A percentile compares a stretch with the other conserved stretches of the same genome.
Conservation (phyloP, 2,329 filamentous ascomycete species). For the Bipolaris zeicola region DNA sequence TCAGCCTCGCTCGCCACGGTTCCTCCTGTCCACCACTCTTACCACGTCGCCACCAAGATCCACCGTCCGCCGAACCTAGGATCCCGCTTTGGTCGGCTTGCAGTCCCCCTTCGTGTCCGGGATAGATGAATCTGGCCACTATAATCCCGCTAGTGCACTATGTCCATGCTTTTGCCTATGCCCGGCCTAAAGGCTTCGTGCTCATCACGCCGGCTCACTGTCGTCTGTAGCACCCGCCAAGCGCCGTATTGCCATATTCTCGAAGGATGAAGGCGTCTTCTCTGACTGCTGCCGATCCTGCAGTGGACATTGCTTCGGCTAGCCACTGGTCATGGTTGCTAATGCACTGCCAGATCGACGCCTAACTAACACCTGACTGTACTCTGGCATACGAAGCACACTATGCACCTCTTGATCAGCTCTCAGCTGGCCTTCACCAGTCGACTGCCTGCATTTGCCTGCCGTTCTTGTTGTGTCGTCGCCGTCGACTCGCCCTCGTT, state of each 20-base stretch:
- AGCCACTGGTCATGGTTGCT: conserved; percentile 22
- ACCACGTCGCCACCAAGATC: conserved; percentile 21
- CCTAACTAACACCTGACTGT: conserved; percentile 33
- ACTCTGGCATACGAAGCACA: conserved; percentile 25
- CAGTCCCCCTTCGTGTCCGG: conserved; percentile 26
- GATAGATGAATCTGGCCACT: conserved; percentile 34
- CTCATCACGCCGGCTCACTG: conserved; percentile 14
- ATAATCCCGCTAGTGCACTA: conserved; percentile 8
- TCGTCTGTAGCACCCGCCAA: conserved; percentile 32
- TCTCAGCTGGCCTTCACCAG: conserved; percentile 17
- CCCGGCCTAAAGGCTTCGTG: conserved; percentile 38
- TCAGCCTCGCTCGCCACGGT: conserved; percentile 37
- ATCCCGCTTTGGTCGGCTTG: conserved; percentile 15
- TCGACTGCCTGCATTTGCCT: conserved; percentile 22
- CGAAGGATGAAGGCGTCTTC: conserved; percentile 31
- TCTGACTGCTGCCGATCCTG: conserved; percentile 19
- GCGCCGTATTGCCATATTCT: conserved; percentile 28
- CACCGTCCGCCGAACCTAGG: conserved; percentile 18
- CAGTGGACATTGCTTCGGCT: conserved; percentile 23
- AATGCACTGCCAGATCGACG: conserved; percentile 30
- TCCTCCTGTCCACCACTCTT: conserved; percentile 27
- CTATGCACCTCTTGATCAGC: conserved; percentile 23
- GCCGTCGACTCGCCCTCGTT: conserved; percentile 11
- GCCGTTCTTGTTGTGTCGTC: conserved; percentile 2
- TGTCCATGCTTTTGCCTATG: conserved; percentile 21